Evolutionary conservation across 2,329 filamentous ascomycete genomes (phyloP).

Genomic region (Colletotrichum sp.): DNA sequence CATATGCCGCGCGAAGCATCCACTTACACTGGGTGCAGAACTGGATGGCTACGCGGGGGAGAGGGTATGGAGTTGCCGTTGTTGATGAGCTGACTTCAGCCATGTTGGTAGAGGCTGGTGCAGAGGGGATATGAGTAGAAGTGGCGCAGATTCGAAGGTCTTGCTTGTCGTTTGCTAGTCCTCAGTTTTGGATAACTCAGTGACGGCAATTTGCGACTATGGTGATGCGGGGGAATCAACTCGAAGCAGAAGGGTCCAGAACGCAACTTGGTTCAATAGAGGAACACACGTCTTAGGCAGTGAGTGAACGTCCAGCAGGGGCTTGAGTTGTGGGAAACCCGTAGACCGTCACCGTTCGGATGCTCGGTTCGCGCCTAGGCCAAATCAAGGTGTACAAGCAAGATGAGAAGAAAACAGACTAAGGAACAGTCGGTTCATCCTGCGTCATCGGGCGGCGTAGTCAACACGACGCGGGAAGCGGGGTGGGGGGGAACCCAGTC

Average conservation of each 20-base stretch:
- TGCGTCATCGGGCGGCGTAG: background rate
- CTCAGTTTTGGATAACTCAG: background rate
- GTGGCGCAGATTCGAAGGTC: background rate
- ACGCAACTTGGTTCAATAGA: background rate
- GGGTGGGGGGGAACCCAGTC: background rate
- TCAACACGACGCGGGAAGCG: background rate
- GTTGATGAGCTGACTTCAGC: background rate
- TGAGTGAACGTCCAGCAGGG: background rate
- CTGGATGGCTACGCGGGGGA: constrained; percentile 83
- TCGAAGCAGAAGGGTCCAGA: background rate
- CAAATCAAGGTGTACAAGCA: background rate
- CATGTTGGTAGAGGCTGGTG: background rate
- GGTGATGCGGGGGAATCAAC: background rate
- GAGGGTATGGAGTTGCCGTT: constrained; percentile 26
- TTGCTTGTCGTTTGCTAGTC: background rate
- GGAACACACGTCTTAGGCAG: background rate
- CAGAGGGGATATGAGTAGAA: background rate
- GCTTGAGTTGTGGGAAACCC: background rate
- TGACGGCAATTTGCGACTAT: background rate
- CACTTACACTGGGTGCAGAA: constrained; percentile 96
- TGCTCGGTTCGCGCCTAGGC: background rate
- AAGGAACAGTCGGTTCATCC: background rate
- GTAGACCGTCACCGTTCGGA: background rate
- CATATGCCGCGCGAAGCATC: constrained; percentile 87
- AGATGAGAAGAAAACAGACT: background rate